Base-by-base conservation (phyloP, 1,139 yeast species). In the Lodderomyces jiufengensis region DNA sequence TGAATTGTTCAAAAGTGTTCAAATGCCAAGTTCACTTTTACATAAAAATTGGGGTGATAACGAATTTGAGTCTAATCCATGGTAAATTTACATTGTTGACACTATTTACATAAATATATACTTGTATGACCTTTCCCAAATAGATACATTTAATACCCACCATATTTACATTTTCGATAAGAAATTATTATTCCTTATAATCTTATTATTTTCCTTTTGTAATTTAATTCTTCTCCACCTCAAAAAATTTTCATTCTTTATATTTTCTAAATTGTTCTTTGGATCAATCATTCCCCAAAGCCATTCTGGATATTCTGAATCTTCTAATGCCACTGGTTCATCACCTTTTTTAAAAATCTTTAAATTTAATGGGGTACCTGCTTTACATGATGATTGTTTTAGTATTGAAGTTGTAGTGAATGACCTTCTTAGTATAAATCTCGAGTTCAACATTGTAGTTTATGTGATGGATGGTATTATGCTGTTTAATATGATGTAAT, bases 231-330 rank as follows among this genome's bases (percentile, higher is more conserved):
- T 78, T 44, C 92, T 83, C 65, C 78, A 70, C 50, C 70, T 77
- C 54, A 83, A 73, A 33, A 84, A 79, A 49, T 85, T 83, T 3
- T 64, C 64, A 29, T 70, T 75, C 46, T 66, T 66, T 32, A 83
- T 67, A 45, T 75, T 66, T 16, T 67, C 72, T 39, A 73, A 65
- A 51, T 73, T 78, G 24, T 71, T 70, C 27, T 70, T 70, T 40
- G 75, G 68, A 55, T 88, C 95, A 31, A 88, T 73, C 43, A 86
- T 70, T n/a, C 73, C 77, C 98, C 98, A 92, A 41, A 92, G 73
- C 97, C 97, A 92, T 33, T 74, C 86, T 3, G 98, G 98, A 54
- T 92, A 92, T 51, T 90, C 95, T 27, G 70, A 66, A 54, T 92
- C 97, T 44, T 83, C 85, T 39, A 83, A 63, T 2, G 98, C 97